Conservation (phyloP, 2,329 filamentous ascomycete genomes). For the Talaromyces sp. region DNA sequence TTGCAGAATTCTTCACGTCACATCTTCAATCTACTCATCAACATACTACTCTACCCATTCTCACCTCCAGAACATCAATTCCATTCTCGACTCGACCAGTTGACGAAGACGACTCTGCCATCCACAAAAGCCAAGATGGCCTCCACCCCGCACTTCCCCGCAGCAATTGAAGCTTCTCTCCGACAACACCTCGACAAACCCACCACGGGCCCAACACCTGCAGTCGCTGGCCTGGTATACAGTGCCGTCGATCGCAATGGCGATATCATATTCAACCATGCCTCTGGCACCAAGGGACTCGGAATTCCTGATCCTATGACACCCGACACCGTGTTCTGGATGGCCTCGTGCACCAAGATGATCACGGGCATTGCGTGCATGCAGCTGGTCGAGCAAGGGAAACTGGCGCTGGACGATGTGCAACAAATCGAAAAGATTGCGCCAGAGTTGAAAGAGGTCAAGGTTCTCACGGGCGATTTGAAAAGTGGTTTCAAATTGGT, state of each 20-base stretch:
- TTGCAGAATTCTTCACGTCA: neutral
- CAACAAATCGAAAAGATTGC: slow-evolving; percentile 39
- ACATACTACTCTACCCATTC: neutral
- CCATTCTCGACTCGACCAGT: too few species aligned
- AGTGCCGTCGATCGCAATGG: slow-evolving; percentile 20
- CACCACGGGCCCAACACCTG: slow-evolving; percentile 2
- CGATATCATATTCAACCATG: slow-evolving; percentile 21
- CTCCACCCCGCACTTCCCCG: slow-evolving; percentile 8
- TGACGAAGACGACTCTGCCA: too few species aligned
- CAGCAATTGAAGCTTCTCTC: slow-evolving; percentile 7
- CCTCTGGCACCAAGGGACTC: slow-evolving; percentile 19
- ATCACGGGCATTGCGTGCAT: slow-evolving; percentile 48
- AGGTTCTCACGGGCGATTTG: slow-evolving; percentile 35
- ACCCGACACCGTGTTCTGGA: slow-evolving; percentile 35
- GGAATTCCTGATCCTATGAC: slow-evolving; percentile 17
- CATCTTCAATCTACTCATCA: neutral
- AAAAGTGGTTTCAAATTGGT: slow-evolving; percentile 20
- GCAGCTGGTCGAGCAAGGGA: slow-evolving; percentile 52
- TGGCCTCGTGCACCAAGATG: slow-evolving; percentile 55
- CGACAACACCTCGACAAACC: slow-evolving; percentile 9
- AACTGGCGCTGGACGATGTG: slow-evolving; percentile 44
- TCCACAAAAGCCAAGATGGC: neutral
- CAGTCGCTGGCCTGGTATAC: slow-evolving; percentile 16
- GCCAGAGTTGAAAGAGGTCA: slow-evolving; percentile 45
- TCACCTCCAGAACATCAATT: neutral